Base-by-base conservation (phyloP, 495 filamentous ascomycete genomes). In the Apodospora peruviana region DNA sequence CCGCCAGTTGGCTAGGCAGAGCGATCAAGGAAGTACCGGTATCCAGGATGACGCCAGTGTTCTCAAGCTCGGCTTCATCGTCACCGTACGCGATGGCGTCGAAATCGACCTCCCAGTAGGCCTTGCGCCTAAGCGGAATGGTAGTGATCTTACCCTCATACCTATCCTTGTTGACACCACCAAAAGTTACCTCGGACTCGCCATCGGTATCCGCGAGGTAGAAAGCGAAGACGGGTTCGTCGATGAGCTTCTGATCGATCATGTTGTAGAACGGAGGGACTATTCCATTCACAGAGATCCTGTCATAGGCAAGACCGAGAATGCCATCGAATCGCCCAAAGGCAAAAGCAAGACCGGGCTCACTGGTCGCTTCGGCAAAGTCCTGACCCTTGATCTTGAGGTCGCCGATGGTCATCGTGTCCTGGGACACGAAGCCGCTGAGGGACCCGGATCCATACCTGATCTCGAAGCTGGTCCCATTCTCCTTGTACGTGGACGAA, bases 101-200 rank as follows among this genome's bases (percentile, higher is more conserved):
- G 53, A 97, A 83, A 56, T 97, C 90, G 21, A 97, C 91, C 77
- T 99, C 94, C 94, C 94, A 99, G 79, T 99, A 99, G 34, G 94
- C 94, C 84, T 96, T 96, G 62, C 94, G 88, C 65, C 93, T 84
- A 53, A 99, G 81, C 41, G 91, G 91, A 54, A 99, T 90, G 63
- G 86, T 91, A 51, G 82, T 88, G 60, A 99, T 77, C 69, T 96
- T 84, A 57, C 94, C 94, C 24, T 77, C 84, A 77, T 89, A 97
- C 75, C 88, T 88, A 60, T 74, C 72, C 68, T 90, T 73, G 69
- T 97, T 83, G 48, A 96, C 75, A 61, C 94, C 94, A 70, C 94
- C 94, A 53, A 99, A 97, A 45, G 83, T 84, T 32, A 84, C 91
- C 69, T 89, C 91, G 9, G 91, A 96, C 62, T 85, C 78, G 45